phyloP scores from a whole-genome alignment of 331 rosid genomes.

The Saraca asoca region DNA sequence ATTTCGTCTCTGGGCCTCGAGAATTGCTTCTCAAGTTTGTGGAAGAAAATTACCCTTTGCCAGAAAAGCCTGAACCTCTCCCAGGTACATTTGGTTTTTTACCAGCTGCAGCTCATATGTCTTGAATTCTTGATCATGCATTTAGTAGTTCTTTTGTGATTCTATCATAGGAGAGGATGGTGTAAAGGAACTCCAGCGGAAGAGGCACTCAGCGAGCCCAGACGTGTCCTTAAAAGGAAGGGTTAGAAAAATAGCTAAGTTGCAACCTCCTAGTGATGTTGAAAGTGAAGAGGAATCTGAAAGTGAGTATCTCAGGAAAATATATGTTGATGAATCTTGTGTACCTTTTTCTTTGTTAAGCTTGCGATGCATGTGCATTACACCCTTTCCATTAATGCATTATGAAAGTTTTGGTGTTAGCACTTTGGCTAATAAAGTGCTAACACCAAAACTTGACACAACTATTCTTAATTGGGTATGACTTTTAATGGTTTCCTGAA shows the following conservation, averaged over 20 bases:
- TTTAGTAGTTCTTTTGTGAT: conserved; percentile 30
- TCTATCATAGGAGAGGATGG: conserved; percentile 73
- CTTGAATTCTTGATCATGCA: background rate
- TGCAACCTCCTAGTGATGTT: conserved; percentile 57
- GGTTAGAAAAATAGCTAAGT: conserved; percentile 66
- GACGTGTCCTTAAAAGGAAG: conserved; percentile 89
- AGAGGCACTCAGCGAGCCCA: conserved; percentile 92
- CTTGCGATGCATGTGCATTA: background rate
- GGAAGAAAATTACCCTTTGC: conserved; percentile 96
- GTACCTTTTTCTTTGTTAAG: background rate
- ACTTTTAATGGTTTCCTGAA: background rate
- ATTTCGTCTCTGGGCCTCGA: conserved; percentile 97
- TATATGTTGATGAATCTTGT: conserved; percentile 12
- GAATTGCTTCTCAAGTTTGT: conserved; percentile 92
- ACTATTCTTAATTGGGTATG: background rate
- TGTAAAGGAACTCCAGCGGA: conserved; percentile 94
- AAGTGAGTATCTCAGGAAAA: conserved; percentile 43
- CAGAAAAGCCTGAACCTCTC: conserved; percentile 92
- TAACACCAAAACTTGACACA: background rate
- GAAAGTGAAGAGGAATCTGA: conserved; percentile 76
- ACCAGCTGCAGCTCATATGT: conserved; percentile 22
- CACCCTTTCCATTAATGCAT: conserved; percentile 10
- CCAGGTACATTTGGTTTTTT: conserved; percentile 57
- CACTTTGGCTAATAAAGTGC: background rate
- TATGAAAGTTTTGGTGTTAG: background rate